These are phyloP conservation scores for Macrocybe gigantea DNA, from an alignment of 768 basidiomycete genomes.

Conservation along the genomic window DNA sequence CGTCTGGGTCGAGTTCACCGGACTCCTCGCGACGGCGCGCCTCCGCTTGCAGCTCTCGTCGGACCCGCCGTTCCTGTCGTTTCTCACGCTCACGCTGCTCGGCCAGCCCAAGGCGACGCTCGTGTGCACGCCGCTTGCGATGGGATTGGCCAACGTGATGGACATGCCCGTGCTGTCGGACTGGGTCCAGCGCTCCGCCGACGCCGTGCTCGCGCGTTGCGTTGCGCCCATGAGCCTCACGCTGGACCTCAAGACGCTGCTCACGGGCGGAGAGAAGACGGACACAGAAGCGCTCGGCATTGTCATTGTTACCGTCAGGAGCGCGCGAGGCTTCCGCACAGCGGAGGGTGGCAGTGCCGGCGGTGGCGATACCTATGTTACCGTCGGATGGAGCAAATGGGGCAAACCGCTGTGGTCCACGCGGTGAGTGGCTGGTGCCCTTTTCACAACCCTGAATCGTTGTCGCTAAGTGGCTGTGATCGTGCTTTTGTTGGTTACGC, in stretches of 20 bases:
- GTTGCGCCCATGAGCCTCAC: conserved; percentile 71
- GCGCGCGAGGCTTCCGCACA: conserved; percentile 44
- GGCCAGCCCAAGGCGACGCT: conserved; percentile 64
- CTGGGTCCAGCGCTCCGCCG: conserved; percentile 65
- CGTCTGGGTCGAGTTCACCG: conserved; percentile 69
- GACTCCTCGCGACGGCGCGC: conserved; percentile 56
- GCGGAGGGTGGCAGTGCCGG: conserved; percentile 29
- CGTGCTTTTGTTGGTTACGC: not conserved
- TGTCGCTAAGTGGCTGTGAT: not conserved
- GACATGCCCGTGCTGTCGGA: conserved; percentile 65
- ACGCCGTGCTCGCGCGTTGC: conserved; percentile 53
- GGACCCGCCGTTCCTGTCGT: conserved; percentile 52
- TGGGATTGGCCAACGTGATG: conserved; percentile 68
- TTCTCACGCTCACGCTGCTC: conserved; percentile 54
- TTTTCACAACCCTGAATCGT: too few species aligned
- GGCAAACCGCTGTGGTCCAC: conserved; percentile 67
- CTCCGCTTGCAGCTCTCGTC: conserved; percentile 71
- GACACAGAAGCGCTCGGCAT: conserved; percentile 64
- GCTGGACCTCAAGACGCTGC: conserved; percentile 58
- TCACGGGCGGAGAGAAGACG: conserved; percentile 55
- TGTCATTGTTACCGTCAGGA: conserved; percentile 58
- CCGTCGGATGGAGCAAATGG: conserved; percentile 58
- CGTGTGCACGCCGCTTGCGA: conserved; percentile 59
- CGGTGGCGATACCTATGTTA: conserved; percentile 51
- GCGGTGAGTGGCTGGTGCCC: conserved; percentile 21